These are phyloP conservation scores for Pestalotiopsis sp. DNA, from an alignment of 2,329 filamentous ascomycete genomes.

Conservation along the genomic window DNA sequence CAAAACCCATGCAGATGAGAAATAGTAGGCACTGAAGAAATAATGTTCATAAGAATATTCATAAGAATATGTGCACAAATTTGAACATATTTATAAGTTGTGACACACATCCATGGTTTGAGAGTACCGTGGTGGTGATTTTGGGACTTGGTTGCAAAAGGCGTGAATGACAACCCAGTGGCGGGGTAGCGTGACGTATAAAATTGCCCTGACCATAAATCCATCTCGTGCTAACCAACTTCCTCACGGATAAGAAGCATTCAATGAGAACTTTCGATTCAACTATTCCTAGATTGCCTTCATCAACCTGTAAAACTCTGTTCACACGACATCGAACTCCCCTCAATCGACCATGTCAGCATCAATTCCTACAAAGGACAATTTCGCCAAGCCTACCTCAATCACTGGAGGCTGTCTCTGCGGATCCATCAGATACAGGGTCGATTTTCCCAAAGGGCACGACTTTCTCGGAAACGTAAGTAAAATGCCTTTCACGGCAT, in stretches of 20 bases:
- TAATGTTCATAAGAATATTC: no score
- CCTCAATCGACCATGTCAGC: conserved; percentile 9
- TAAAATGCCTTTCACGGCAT: background rate
- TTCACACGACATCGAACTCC: background rate
- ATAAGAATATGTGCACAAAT: no score
- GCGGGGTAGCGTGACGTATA: background rate
- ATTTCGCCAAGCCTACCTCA: conserved; percentile 34
- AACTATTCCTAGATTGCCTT: background rate
- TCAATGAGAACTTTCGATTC: background rate
- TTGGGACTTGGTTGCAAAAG: background rate
- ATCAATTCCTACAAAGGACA: conserved; percentile 15
- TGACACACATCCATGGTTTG: no score
- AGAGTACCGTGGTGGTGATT: background rate
- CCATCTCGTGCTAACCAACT: background rate
- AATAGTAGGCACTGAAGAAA: no score
- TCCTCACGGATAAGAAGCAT: background rate
- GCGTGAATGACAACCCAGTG: background rate
- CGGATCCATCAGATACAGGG: conserved; percentile 48
- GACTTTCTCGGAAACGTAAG: conserved; percentile 39
- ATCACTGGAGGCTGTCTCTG: conserved; percentile 57
- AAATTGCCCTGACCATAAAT: background rate
- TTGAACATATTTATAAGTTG: no score
- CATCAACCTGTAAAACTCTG: background rate
- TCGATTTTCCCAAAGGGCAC: conserved; percentile 47
- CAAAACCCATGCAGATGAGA: no score